Percentiles rank a stretch among this genome's conserved stretches.
Evolutionary conservation across 176 grass and related monocot species (phyloP).

Genomic region (Aegilops umbellulata): DNA sequence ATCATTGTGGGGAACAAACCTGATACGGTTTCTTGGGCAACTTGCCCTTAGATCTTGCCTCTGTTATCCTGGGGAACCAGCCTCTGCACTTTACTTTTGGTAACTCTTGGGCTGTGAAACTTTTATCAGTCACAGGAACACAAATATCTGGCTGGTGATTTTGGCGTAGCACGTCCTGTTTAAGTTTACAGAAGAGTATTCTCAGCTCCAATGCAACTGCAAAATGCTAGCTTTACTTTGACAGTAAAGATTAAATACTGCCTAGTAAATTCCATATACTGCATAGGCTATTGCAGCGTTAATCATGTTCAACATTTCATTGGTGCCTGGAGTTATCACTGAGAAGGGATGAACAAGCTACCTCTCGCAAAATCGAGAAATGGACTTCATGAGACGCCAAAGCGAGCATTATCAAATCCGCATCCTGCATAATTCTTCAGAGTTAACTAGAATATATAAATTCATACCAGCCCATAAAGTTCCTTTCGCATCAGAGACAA

Average conservation of each 20-base stretch:
- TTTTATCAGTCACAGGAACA: neutral
- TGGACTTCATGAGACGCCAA: conserved; percentile 79
- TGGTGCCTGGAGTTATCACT: neutral
- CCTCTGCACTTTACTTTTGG: neutral
- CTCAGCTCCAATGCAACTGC: neutral
- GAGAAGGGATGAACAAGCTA: conserved; percentile 9
- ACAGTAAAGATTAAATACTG: neutral
- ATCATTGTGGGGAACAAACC: conserved; percentile 14
- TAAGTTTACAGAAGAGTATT: neutral
- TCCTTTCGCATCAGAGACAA: too few species aligned
- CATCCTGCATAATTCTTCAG: conserved; percentile 50
- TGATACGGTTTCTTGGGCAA: conserved; percentile 32
- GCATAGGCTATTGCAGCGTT: neutral
- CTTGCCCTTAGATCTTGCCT: neutral
- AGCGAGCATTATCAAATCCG: conserved; percentile 81
- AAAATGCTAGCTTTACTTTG: neutral
- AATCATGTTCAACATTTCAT: neutral
- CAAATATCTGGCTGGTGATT: neutral
- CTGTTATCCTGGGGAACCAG: conserved; percentile 15
- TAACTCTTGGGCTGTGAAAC: neutral
- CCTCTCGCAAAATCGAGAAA: conserved; percentile 84
- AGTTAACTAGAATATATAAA: neutral
- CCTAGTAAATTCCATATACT: neutral
- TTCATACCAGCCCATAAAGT: neutral
- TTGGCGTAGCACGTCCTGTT: neutral